A percentile compares a stretch with the other conserved stretches of the same genome.
These are phyloP conservation scores for Penicillium sp. DNA, from an alignment of 2,329 filamentous ascomycete species.

Conservation along the genomic window DNA sequence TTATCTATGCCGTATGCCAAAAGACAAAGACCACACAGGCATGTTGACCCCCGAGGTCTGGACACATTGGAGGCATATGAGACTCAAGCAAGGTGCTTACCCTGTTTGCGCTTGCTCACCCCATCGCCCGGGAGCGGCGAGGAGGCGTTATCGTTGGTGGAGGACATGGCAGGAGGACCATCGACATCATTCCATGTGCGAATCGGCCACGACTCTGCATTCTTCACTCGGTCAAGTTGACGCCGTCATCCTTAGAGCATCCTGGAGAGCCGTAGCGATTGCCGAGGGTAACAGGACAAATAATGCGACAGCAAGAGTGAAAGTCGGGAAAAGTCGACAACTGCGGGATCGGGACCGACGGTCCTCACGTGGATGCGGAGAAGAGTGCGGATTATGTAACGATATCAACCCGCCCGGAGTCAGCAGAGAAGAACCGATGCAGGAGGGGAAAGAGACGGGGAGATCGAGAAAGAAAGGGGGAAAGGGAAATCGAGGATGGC, in stretches of 20 bases:
- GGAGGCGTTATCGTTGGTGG: constrained; percentile 34
- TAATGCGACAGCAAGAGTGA: constrained; percentile 21
- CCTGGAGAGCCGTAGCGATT: constrained; percentile 13
- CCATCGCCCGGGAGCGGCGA: constrained; percentile 33
- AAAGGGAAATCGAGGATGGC: no score
- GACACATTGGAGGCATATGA: no score
- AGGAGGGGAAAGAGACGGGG: no score
- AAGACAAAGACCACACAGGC: no score
- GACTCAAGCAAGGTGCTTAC: constrained; percentile 22
- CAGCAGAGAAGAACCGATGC: no score
- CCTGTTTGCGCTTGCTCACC: constrained; percentile 41
- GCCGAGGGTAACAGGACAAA: constrained; percentile 18
- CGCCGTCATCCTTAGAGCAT: constrained; percentile 19
- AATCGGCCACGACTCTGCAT: constrained; percentile 25
- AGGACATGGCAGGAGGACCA: constrained; percentile 37
- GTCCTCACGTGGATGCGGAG: constrained; percentile 29
- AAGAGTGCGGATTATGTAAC: constrained; percentile 23
- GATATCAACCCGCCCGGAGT: no score
- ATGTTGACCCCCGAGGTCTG: no score
- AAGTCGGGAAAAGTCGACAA: constrained; percentile 26
- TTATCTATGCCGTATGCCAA: background rate
- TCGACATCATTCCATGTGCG: constrained; percentile 26
- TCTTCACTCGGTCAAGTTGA: constrained; percentile 10
- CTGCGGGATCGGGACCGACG: constrained; percentile 26
- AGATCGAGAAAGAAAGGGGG: no score